Conservation (phyloP, 2,329 filamentous ascomycete species). For the Monascus ruber region DNA sequence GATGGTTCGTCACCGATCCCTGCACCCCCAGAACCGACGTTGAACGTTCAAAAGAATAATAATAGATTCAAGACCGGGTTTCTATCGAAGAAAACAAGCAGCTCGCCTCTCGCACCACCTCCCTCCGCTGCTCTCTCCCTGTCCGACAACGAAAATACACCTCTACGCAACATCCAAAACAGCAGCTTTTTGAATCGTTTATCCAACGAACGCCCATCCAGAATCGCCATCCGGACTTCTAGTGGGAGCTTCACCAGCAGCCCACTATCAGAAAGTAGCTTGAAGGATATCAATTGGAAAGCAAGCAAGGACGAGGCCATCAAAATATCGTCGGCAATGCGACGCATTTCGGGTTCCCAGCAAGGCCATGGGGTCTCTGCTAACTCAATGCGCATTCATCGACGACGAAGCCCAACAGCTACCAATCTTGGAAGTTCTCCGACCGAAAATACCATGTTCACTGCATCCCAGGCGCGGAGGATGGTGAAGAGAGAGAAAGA, state of each 20-base stretch:
- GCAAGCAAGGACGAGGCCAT: slow-evolving; percentile 40
- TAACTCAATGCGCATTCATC: slow-evolving; percentile 34
- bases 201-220: slow-evolving; percentile 29
- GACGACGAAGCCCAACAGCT: slow-evolving; percentile 46
- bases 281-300: slow-evolving; percentile 28
- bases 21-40: slow-evolving; percentile 45
- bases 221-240: slow-evolving; percentile 28
- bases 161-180: slow-evolving; percentile 43
- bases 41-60: slow-evolving; percentile 53
- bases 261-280: slow-evolving; percentile 37
- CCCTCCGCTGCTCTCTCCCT: slow-evolving; percentile 48
- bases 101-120: slow-evolving; percentile 52
- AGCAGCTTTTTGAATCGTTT: slow-evolving; percentile 39
- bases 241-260: slow-evolving; percentile 21
- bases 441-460: slow-evolving; percentile 50
- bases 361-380: slow-evolving; percentile 27
- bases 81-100: slow-evolving; percentile 56
- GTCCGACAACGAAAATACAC: slow-evolving; percentile 47
- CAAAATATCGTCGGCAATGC: slow-evolving; percentile 46
- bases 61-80: slow-evolving; percentile 85
- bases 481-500: slow-evolving; percentile 55
- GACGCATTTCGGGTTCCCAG: slow-evolving; percentile 39
- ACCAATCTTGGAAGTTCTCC: slow-evolving; percentile 41
- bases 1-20: slow-evolving; percentile 47
- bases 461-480: slow-evolving; percentile 52